Evolutionary conservation across 2,329 filamentous ascomycete genomes (phyloP).

Genomic region (Trichoderma lentiforme): DNA sequence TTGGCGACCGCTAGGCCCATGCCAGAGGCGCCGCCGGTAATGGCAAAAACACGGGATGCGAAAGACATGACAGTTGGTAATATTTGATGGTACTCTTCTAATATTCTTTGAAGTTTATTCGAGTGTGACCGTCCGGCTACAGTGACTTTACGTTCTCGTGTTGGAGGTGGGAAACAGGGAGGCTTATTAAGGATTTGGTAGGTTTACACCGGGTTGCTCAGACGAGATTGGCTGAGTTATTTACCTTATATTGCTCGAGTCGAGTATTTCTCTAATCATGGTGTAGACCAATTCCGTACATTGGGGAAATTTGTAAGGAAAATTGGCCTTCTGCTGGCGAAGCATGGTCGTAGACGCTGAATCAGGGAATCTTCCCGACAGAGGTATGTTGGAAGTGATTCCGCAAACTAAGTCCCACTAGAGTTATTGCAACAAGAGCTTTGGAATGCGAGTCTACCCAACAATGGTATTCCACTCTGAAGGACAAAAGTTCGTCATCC

Average conservation of each 20-base stretch:
- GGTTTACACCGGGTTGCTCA: not conserved
- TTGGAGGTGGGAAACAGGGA: not conserved
- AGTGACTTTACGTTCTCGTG: not conserved
- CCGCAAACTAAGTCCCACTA: no score
- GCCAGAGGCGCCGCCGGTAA: not conserved
- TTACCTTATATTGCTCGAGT: no score
- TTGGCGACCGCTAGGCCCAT: not conserved
- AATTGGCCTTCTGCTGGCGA: not conserved
- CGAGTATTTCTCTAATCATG: not conserved
- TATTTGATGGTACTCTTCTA: not conserved
- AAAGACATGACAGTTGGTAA: not conserved
- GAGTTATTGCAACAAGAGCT: not conserved
- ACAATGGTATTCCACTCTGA: not conserved
- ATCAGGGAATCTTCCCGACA: not conserved
- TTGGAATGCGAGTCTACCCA: fast-evolving
- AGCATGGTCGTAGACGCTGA: not conserved
- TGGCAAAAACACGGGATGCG: not conserved
- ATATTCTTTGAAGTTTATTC: not conserved
- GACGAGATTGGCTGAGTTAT: not conserved
- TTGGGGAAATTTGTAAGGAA: not conserved
- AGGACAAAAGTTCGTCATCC: not conserved
- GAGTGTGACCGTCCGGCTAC: not conserved
- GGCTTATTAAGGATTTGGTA: not conserved
- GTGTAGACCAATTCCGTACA: not conserved
- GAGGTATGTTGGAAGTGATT: fast-evolving